Evolutionary conservation across 2,329 filamentous ascomycete genomes (phyloP).

Genomic region (Ceratocystis huliohia): DNA sequence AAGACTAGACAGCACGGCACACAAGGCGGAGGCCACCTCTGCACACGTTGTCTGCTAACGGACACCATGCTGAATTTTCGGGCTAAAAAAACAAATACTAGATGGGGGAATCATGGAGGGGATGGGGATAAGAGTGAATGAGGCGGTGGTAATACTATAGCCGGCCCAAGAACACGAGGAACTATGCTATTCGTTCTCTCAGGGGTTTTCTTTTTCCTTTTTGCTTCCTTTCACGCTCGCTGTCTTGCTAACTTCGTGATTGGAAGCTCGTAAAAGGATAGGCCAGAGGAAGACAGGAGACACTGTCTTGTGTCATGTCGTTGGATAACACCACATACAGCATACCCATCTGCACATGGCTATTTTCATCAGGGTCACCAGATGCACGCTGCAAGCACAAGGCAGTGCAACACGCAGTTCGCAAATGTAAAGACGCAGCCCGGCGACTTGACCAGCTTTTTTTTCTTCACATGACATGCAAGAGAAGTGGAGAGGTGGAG

Average conservation of each 20-base stretch:
- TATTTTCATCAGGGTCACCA: neutral
- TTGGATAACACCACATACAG: neutral
- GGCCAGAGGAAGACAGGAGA: neutral
- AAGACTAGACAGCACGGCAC: neutral
- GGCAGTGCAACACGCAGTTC: neutral
- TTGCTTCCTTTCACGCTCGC: neutral
- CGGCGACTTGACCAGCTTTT: neutral
- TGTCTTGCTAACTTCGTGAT: neutral
- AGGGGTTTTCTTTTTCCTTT: neutral
- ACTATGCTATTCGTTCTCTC: neutral
- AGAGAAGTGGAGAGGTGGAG: too few species aligned
- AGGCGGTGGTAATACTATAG: neutral
- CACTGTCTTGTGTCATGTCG: neutral
- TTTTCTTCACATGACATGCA: too few species aligned
- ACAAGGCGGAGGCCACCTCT: neutral
- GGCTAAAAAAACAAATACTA: neutral
- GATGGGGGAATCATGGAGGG: neutral
- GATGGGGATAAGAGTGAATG: neutral
- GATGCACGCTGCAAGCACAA: neutral
- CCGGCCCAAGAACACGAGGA: neutral
- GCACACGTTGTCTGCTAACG: neutral
- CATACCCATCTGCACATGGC: neutral
- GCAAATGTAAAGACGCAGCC: neutral
- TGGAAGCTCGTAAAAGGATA: neutral
- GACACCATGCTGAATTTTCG: neutral